A percentile compares a stretch with the other conserved stretches of the same genome.
These are phyloP conservation scores for Kurtzmaniella fragi DNA, from an alignment of 805 yeast species.

Conservation along the genomic window DNA sequence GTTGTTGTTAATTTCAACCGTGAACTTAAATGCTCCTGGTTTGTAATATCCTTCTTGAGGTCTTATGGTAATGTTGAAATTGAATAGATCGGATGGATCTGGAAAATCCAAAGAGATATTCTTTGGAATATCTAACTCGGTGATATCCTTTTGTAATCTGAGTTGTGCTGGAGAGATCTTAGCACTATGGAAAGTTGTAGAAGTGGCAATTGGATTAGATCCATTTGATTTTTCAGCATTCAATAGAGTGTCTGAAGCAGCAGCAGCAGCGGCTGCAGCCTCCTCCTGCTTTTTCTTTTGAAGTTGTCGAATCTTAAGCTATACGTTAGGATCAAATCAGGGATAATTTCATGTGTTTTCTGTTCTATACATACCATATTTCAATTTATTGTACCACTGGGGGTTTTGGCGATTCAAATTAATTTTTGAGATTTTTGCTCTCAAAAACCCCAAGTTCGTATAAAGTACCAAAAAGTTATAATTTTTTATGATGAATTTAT, in stretches of 20 bases:
- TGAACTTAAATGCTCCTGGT: slow-evolving; percentile 66
- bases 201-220: background rate
- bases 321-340: background rate
- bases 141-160: slow-evolving; percentile 70
- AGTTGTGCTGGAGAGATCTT: slow-evolving; percentile 57
- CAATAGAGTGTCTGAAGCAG: slow-evolving; percentile 7
- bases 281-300: slow-evolving; percentile 54
- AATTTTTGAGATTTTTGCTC: no score
- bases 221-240: background rate
- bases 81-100: slow-evolving; percentile 53
- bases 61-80: slow-evolving; percentile 49
- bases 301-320: slow-evolving; percentile 57
- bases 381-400: no score
- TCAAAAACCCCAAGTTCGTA: no score
- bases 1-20: slow-evolving; percentile 58
- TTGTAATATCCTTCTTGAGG: slow-evolving; percentile 74
- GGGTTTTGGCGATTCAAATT: no score
- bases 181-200: slow-evolving; percentile 3
- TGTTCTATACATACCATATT: no score
- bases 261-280: slow-evolving; percentile 25
- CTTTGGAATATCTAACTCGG: slow-evolving; percentile 60
- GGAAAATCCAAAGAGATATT: slow-evolving; percentile 50
- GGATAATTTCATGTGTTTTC: background rate
- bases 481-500: no score
- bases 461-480: no score